Percentiles rank a stretch among this genome's conserved stretches.
Evolutionary conservation across 495 filamentous ascomycete species (phyloP).

Genomic region (Ascobolus immersus): DNA sequence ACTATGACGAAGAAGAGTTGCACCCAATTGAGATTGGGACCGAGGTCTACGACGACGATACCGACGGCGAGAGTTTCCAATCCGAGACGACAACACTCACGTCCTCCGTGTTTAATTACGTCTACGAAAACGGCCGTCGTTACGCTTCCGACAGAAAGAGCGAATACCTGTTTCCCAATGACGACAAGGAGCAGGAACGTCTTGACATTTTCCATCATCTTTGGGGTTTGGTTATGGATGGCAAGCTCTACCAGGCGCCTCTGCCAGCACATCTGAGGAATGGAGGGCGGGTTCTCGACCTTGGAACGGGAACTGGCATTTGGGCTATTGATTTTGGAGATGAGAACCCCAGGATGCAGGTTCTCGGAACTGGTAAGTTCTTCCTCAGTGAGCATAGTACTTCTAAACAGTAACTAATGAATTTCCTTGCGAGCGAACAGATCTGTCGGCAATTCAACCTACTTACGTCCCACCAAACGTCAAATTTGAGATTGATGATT

Average conservation of each 20-base stretch:
- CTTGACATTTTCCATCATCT: constrained; percentile 7
- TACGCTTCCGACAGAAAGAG: neutral
- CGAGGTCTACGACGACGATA: no score
- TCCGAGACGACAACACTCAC: constrained; percentile 15
- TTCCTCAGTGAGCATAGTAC: constrained; percentile 32
- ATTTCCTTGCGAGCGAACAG: no score
- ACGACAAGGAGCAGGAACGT: constrained; percentile 1
- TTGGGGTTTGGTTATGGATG: constrained; percentile 14
- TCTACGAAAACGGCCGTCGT: neutral
- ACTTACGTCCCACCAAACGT: constrained; percentile 19
- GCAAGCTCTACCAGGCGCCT: constrained; percentile 20
- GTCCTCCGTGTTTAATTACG: constrained; percentile 19
- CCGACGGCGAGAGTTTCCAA: no score
- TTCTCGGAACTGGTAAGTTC: constrained; percentile 17
- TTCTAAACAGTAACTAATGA: no score
- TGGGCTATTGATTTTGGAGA: constrained; percentile 1
- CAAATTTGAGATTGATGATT: constrained; percentile 32
- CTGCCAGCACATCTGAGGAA: no score
- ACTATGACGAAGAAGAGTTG: no score
- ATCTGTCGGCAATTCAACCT: constrained; percentile 41
- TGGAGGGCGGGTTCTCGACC: constrained; percentile 28
- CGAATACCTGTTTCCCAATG: constrained; percentile 1
- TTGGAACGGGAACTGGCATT: constrained; percentile 32
- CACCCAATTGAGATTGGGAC: no score
- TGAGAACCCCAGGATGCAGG: no score